Evolutionary conservation across 345 rosid species (phyloP).

Genomic region (Eucalyptus victrix): DNA sequence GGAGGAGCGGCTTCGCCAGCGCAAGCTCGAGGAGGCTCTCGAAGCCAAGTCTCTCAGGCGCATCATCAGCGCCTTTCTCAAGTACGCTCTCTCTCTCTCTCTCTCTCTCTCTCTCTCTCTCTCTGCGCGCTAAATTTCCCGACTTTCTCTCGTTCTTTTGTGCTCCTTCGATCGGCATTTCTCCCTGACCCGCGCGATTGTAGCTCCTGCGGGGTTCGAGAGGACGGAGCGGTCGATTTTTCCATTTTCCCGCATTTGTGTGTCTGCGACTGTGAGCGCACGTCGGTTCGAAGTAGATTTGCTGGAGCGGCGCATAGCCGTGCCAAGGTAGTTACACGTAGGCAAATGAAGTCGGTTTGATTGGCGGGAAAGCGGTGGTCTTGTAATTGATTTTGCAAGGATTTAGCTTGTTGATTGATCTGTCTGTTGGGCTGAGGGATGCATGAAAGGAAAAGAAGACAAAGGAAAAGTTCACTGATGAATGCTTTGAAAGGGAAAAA

Average conservation of each 20-base stretch:
- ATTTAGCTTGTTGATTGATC: not conserved
- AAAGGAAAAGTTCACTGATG: not conserved
- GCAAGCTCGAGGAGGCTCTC: constrained; percentile 84
- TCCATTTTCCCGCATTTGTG: not conserved
- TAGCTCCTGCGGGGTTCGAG: not conserved
- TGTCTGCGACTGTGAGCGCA: not conserved
- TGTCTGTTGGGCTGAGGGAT: not conserved
- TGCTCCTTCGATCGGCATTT: not conserved
- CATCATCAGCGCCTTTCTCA: constrained; percentile 91
- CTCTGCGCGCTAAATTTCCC: not conserved
- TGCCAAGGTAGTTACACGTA: not conserved
- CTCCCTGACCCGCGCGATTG: not conserved
- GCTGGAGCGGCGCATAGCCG: not conserved
- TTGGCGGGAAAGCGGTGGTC: not conserved
- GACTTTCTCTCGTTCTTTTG: not conserved
- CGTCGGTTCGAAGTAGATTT: not conserved
- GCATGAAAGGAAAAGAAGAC: not conserved
- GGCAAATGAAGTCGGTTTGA: not conserved
- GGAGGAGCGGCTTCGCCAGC: constrained; percentile 50
- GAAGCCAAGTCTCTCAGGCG: constrained; percentile 94
- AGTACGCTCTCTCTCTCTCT: constrained; percentile 17
- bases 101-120: not conserved
- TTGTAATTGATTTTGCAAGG: not conserved
- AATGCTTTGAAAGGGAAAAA: not conserved
- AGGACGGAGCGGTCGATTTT: not conserved